Base-by-base conservation (phyloP, 768 basidiomycete genomes). In the Termitomyces sp. region DNA sequence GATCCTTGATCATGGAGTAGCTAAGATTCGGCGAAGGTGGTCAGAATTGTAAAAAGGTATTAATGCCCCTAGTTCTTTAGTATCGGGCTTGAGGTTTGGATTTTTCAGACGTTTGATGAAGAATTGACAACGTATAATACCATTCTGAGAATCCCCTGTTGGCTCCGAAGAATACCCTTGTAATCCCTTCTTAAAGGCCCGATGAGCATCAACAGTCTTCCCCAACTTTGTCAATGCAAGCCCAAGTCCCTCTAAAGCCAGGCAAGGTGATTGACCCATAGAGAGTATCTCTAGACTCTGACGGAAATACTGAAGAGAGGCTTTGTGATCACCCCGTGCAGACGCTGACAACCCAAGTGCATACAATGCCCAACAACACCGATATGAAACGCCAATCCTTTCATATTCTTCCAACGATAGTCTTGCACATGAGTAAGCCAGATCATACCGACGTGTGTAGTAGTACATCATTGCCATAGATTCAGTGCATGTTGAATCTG, bases 161-260 rank as follows among this genome's bases (percentile, higher is more conserved):
- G 35, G 15, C 23, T 38, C 18, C 2, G 23, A 16, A 7, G 6
- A 38, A 48, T 45, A 25, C 13, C 46, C 29, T 6, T 40, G 36
- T 16, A 56, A 20, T 7, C 41, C 25, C 9, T 46, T 44, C 16
- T 56, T 36, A 27, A 56, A 52, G n/a, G 55, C 50, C n/a, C 31
- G 27, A 23, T 20, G 13, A 5, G 55, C 50, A 35, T 56, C 55
- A 5, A 5, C 15, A 1, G 2, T 16, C 12, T 41, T 45, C 13
- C 39, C 22, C 36, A 56, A 22, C 15, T 51, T 51, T 16, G 43
- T 38, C 49, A 33, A 56, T 38, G 50, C 47, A 7, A 44, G 3
- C 2, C 55, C 56, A n/a, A 53, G 33, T 22, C 43, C 36, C 36
- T 57, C 52, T 15, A 57, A 23, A 32, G 22, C 41, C 6, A 6